These are phyloP conservation scores for Trifolium pratense DNA, from an alignment of 306 rosid species.

Conservation along the genomic window DNA sequence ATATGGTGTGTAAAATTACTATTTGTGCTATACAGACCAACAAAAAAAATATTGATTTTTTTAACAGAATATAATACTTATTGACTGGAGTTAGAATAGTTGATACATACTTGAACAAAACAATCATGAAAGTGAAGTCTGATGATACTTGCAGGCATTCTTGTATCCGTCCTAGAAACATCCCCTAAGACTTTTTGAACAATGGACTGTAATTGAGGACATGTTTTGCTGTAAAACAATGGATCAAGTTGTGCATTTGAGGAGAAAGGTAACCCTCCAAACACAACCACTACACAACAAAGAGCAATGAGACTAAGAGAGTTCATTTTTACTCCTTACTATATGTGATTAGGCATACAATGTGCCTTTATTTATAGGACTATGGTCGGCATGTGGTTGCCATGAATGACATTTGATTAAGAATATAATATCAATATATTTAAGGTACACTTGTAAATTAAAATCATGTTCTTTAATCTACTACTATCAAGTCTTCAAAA, in stretches of 20 bases:
- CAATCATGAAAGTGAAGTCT: conserved; percentile 71
- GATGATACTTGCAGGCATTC: conserved; percentile 54
- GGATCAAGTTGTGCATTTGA: conserved; percentile 46
- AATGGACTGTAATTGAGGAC: not conserved
- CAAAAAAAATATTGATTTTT: no score
- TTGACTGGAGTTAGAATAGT: no score
- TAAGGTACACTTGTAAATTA: conserved; percentile 1
- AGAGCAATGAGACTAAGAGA: not conserved
- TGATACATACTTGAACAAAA: conserved; percentile 46
- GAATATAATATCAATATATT: not conserved
- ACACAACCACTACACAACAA: conserved; percentile 8
- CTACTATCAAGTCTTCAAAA: not conserved
- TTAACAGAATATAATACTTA: no score
- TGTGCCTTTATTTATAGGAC: conserved; percentile 11
- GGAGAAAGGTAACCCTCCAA: conserved; percentile 41
- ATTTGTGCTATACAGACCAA: no score
- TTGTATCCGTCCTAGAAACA: conserved; percentile 37
- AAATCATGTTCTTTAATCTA: no score
- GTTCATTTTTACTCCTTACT: conserved; percentile 10
- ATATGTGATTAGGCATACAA: not conserved
- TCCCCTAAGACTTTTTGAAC: not conserved
- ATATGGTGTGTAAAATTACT: no score
- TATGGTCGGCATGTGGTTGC: not conserved
- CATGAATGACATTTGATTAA: not conserved
- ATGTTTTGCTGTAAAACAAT: not conserved